Evolutionary conservation across 306 rosid species (phyloP).

Genomic region (Prosopis cineraria): DNA sequence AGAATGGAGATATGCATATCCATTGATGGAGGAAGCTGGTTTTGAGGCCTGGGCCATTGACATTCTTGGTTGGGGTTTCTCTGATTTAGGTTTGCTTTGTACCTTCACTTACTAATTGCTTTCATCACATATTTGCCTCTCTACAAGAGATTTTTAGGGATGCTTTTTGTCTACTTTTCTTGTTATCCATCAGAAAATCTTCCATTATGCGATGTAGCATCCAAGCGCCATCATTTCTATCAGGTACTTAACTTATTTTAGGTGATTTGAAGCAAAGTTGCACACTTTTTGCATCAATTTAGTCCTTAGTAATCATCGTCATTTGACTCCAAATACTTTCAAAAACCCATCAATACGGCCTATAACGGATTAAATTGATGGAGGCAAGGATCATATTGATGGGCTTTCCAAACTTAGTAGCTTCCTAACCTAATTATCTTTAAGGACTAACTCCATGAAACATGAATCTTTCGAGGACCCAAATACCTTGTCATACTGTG

Average conservation of each 20-base stretch:
- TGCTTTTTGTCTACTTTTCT: not conserved
- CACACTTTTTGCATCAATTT: not conserved
- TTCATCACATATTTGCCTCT: not conserved
- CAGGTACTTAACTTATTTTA: slow-evolving; percentile 47
- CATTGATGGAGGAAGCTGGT: slow-evolving; percentile 80
- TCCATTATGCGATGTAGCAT: slow-evolving; percentile 61
- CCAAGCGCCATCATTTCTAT: slow-evolving; percentile 72
- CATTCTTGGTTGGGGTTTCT: slow-evolving; percentile 92
- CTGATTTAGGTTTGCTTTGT: slow-evolving; percentile 64
- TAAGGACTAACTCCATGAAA: not conserved
- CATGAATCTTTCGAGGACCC: not conserved
- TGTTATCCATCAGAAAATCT: slow-evolving; percentile 50
- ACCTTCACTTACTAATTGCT: not conserved
- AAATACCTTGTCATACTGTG: not conserved
- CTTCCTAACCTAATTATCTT: not conserved
- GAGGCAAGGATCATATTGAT: not conserved
- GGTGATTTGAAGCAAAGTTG: not conserved
- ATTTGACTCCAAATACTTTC: not conserved
- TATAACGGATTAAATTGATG: not conserved
- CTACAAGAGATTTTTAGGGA: slow-evolving; percentile 1
- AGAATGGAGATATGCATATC: slow-evolving; percentile 86
- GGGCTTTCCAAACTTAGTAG: not conserved
- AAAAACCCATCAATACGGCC: not conserved
- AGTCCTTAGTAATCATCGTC: not conserved
- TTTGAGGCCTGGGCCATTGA: slow-evolving; percentile 84